Evolutionary conservation across 352 stramenopile genomes (phyloP), one percentile per base, ranked within the genome.

Genomic region (Globisporangium recalcitrans): DNA sequence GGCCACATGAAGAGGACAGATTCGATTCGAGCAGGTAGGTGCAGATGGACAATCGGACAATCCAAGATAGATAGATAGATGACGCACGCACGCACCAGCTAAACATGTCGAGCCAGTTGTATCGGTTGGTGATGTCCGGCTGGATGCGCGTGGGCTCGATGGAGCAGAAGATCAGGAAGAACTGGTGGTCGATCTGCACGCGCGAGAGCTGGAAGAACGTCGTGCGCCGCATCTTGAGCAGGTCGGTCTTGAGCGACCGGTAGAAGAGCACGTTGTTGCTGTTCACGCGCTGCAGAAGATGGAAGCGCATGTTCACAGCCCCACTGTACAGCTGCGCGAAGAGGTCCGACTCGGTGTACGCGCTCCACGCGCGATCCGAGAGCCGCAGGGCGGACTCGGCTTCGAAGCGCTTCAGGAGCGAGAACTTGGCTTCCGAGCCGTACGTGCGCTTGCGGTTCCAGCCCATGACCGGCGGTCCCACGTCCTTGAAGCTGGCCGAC

Each of bases 161-260:
- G 2, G 72, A 76, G 24, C 64, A 64, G 22, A 79, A 76, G 16
- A 79, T 52, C 36, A 79, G 62, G n/a, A 69, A 69, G 32, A 64
- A 56, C 44, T 68, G 63, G n/a, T 51, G 11, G 0, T 69, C 60
- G 5, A 64, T 38, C 10, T 68, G 57, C 53, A 70, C 51, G 24
- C 69, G 52, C 40, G 69, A 66, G 53, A 76, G 62, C 24, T 76
- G 66, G 53, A 79, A 79, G 66, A 74, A 74, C 31, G 72, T 76
- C 36, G 62, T 49, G 24, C 68, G 68, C 11, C 63, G 72, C 9
- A 62, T 26, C 48, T 27, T 38, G 5, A 72, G 61, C 51, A 60
- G 47, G n/a, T 78, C 65, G 10, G 69, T 74, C 46, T 68, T 63
- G 9, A 79, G 62, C 19, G 64, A 67, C 4, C 72, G 69, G 27